These are phyloP conservation scores for Chalaropsis thielavioides DNA, from an alignment of 2,329 filamentous ascomycete species.

Conservation along the genomic window DNA sequence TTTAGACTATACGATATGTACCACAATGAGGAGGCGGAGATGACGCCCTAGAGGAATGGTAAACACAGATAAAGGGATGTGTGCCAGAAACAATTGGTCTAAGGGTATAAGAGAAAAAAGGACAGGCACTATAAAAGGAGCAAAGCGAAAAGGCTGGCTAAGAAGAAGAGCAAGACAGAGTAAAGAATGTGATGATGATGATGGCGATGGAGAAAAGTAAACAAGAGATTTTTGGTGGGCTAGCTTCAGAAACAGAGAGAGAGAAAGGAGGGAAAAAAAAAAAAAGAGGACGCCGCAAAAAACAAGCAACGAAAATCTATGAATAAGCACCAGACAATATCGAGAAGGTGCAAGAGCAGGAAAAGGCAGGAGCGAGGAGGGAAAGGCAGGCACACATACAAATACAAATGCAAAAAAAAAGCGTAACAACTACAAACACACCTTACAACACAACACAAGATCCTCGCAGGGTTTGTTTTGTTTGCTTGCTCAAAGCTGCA, in stretches of 20 bases:
- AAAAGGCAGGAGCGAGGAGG: neutral
- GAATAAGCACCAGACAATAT: neutral
- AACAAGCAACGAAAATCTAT: neutral
- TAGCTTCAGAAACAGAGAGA: neutral
- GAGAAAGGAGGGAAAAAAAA: neutral
- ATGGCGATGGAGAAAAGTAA: slow-evolving; percentile 9
- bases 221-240: slow-evolving; percentile 18
- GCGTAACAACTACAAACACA: slow-evolving; percentile 2
- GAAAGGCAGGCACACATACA: slow-evolving; percentile 6
- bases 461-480: slow-evolving; percentile 6
- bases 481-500: neutral
- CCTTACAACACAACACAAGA: neutral
- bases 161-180: neutral
- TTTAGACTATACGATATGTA: neutral
- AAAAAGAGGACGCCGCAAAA: neutral
- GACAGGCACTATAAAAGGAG: neutral
- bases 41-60: neutral
- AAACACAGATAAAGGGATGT: slow-evolving; percentile 6
- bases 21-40: neutral
- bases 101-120: neutral
- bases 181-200: slow-evolving; percentile 9
- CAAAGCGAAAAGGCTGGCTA: neutral
- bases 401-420: neutral
- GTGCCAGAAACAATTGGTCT: slow-evolving; percentile 5
- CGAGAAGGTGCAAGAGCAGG: slow-evolving; percentile 5